These are phyloP conservation scores for Magnolia sinica DNA, from an alignment of 164 flowering plant genomes.

Conservation along the genomic window DNA sequence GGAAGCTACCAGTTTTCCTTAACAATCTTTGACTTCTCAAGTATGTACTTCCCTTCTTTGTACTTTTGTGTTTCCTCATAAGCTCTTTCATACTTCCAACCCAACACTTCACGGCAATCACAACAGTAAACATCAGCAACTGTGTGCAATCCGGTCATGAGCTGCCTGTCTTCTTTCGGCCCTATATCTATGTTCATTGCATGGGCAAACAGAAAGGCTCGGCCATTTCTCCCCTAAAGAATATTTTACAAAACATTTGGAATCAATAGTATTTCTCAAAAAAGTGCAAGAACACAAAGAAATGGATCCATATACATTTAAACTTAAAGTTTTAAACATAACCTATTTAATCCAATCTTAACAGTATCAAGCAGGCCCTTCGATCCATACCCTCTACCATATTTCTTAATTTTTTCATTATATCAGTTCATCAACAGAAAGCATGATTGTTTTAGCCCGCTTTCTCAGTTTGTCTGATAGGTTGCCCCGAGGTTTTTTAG, in stretches of 20 bases:
- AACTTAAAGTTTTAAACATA: too few relatives aligned
- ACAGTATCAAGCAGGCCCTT: background rate
- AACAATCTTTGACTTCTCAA: constrained; percentile 52
- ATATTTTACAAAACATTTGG: background rate
- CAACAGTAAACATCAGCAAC: constrained; percentile 53
- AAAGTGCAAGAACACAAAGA: background rate
- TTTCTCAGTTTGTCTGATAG: too few relatives aligned
- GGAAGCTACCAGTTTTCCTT: constrained; percentile 44
- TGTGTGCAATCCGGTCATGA: constrained; percentile 54
- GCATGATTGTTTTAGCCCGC: too few relatives aligned
- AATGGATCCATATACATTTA: too few relatives aligned
- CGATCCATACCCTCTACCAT: background rate
- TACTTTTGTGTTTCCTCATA: constrained; percentile 59
- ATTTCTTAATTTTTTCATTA: background rate
- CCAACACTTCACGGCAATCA: constrained; percentile 53
- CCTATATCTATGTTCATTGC: constrained; percentile 53
- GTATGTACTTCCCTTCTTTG: constrained; percentile 60
- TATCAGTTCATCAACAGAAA: background rate
- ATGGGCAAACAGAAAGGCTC: constrained; percentile 55
- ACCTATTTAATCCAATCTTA: too few relatives aligned
- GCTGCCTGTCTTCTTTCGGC: constrained; percentile 48
- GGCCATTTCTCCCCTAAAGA: constrained; percentile 43
- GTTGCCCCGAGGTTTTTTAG: too few relatives aligned
- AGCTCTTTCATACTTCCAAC: constrained; percentile 61
- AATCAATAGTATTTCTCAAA: background rate